Evolutionary conservation across 2,329 filamentous ascomycete genomes (phyloP).

Genomic region (Trichophyton verrucosum): DNA sequence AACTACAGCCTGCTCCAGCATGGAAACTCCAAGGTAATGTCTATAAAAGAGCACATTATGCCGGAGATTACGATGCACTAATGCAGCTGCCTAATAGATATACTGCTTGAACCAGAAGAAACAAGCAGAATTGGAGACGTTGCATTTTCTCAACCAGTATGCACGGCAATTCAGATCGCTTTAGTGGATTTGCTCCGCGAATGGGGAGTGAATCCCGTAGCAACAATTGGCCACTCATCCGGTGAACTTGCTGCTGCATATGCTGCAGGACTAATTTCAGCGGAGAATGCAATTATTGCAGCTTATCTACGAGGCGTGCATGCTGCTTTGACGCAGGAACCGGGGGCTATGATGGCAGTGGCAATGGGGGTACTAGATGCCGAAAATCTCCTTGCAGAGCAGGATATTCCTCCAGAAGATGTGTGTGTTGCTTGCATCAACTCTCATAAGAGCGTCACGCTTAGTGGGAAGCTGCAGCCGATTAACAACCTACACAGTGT

Average conservation of each 20-base stretch:
- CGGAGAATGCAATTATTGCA: constrained; percentile 9
- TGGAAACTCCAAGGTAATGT: not conserved
- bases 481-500: no score
- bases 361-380: constrained; percentile 3
- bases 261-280: constrained; percentile 17
- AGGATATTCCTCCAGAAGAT: not conserved
- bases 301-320: constrained; percentile 15
- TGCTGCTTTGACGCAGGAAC: not conserved
- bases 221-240: constrained; percentile 22
- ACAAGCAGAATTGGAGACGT: constrained; percentile 16
- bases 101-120: no score
- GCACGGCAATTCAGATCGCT: constrained; percentile 23
- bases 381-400: constrained; percentile 4
- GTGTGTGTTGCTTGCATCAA: constrained; percentile 27
- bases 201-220: constrained; percentile 17
- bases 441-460: constrained; percentile 24
- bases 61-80: not conserved
- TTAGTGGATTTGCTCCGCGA: constrained; percentile 20
- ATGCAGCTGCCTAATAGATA: not conserved
- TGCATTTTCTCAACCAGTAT: constrained; percentile 21
- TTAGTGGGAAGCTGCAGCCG: constrained; percentile 21
- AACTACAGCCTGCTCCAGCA: not conserved
- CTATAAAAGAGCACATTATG: no score
- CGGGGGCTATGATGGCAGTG: constrained; percentile 13
- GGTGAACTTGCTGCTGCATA: constrained; percentile 26